Evolutionary conservation across 225 moss, liverwort and hornwort genomes (phyloP), one percentile per base, ranked within the genome.

Genomic region (Physcomitrellopsis africana): DNA sequence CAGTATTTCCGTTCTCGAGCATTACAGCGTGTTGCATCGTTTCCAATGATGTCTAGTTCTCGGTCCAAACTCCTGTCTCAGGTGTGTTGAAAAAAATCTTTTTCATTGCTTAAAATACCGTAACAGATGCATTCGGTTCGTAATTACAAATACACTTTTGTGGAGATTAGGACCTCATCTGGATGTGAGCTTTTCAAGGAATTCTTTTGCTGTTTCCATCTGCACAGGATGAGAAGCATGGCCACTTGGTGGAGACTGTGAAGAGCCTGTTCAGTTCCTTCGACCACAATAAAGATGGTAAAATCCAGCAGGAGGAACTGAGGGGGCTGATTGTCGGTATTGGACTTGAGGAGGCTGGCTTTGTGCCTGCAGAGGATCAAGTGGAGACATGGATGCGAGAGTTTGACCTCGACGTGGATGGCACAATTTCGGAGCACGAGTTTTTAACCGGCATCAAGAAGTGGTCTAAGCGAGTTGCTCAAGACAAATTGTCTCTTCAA

Each of bases 321-420:
- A 82, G 76, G 69, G 96, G 92, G 52, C 88, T 96, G 52, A 84
- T 96, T 20, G 55, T 96, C 70, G 94, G 96, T 15, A 82, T 96
- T 57, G 96, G 90, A 47, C 90, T 96, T 18, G 96, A 96, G 79
- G 94, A 90, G 72, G 89, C 84, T 45, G 91, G 96, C 44, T 83
- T 84, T 77, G 83, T 96, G 52, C 96, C 96, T 63, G 69, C 85
- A 55, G 89, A 91, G 69, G 81, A 82, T 41, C 91, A 94, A 70
- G 82, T 94, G 64, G 88, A 87, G 70, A 88, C 91, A 17, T 96
- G 96, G 96, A 61, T 92, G 57, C 74, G 79, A 69, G 96, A 96
- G 67, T 96, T 96, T 68, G 96, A 96, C 64, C 82, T 84, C 7
- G 91, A 96, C 53, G 86, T 87, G 12, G 96, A 96, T 74, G 94